A percentile compares a stretch with the other conserved stretches of the same genome.
These are phyloP conservation scores for Selaginella tamariscina DNA, from an alignment of 75 land plant species.

Conservation along the genomic window DNA sequence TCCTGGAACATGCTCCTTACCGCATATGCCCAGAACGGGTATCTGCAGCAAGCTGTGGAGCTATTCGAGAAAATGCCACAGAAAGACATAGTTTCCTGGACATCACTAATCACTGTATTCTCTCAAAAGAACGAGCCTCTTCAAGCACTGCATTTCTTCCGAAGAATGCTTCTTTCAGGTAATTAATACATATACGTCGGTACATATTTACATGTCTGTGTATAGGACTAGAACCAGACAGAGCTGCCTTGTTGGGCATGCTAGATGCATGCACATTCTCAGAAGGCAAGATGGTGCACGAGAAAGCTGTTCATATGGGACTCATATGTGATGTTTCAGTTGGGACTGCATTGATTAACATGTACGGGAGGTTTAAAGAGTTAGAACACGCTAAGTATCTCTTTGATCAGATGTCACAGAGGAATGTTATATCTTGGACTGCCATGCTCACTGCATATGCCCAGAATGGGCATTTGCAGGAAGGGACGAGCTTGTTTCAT, in stretches of 20 bases:
- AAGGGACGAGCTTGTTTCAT: background rate
- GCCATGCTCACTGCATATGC: background rate
- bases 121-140: background rate
- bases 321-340: background rate
- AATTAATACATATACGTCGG: too few species aligned
- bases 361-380: background rate
- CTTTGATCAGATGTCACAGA: background rate
- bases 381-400: background rate
- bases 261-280: background rate
- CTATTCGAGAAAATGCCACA: conserved; percentile 2
- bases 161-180: too few species aligned
- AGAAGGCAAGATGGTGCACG: background rate
- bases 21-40: background rate
- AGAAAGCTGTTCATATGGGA: background rate
- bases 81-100: conserved; percentile 7
- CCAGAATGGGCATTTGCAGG: background rate
- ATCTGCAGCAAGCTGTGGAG: background rate
- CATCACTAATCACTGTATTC: background rate
- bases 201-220: too few species aligned
- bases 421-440: background rate
- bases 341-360: background rate
- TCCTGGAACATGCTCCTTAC: background rate
- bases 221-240: background rate
- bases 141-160: background rate
- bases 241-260: background rate